Conservation (phyloP, 75 land plant species). For the Larix kaempferi region DNA sequence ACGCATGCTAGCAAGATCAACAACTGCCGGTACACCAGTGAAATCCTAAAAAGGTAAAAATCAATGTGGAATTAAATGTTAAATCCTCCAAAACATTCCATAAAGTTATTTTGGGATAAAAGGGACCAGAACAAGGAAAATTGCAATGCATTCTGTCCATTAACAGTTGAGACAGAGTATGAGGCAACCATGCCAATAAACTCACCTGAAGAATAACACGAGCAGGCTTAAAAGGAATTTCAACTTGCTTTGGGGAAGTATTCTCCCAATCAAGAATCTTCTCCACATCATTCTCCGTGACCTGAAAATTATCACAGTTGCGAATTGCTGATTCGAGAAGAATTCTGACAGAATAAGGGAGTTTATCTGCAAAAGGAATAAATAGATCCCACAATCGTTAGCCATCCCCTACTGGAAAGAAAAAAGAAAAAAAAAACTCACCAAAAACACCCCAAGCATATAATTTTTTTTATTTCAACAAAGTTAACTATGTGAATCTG, state of each 20-base stretch:
- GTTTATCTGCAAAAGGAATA: constrained; percentile 49
- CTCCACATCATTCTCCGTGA: constrained; percentile 80
- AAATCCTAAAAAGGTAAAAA: constrained; percentile 55
- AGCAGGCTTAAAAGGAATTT: constrained; percentile 96
- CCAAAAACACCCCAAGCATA: neutral
- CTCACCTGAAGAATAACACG: constrained; percentile 86
- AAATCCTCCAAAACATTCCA: neutral
- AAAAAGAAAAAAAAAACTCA: neutral
- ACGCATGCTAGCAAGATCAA: constrained; percentile 93
- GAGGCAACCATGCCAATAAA: neutral
- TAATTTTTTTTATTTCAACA: neutral
- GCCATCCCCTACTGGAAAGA: neutral
- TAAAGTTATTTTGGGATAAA: neutral
- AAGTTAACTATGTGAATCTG: neutral
- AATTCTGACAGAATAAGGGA: constrained; percentile 87
- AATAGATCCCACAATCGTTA: neutral
- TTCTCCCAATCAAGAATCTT: constrained; percentile 97
- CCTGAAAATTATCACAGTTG: constrained; percentile 95
- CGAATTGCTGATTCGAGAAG: constrained; percentile 92
- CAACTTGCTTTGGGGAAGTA: constrained; percentile 84
- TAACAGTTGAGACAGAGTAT: neutral
- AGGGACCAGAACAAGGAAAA: neutral
- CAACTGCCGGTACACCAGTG: constrained; percentile 95
- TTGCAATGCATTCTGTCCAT: neutral
- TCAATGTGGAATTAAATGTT: neutral